These are phyloP conservation scores for Mercurialis annua DNA, from an alignment of 345 rosid species.

Conservation along the genomic window DNA sequence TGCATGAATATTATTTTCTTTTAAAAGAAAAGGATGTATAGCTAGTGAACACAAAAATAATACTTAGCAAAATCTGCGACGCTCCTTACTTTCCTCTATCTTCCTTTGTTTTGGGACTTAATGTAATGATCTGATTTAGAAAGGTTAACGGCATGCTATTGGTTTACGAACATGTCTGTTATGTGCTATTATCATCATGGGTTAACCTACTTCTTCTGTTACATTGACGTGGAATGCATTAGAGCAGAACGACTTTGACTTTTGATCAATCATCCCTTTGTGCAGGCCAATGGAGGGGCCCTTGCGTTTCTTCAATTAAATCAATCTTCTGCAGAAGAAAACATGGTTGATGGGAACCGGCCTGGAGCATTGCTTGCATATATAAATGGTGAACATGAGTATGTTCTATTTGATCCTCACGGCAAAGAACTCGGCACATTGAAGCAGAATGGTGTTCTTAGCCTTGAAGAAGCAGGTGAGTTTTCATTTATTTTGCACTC, in stretches of 20 bases:
- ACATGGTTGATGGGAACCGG: constrained; percentile 36
- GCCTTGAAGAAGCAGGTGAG: constrained; percentile 40
- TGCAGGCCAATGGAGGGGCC: constrained; percentile 75
- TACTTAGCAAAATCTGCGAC: background rate
- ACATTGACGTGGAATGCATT: background rate
- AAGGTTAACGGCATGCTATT: background rate
- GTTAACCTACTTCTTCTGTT: background rate
- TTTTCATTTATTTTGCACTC: background rate
- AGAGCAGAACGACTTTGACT: constrained; percentile 1
- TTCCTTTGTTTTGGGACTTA: background rate
- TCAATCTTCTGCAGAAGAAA: constrained; percentile 30
- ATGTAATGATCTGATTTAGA: background rate
- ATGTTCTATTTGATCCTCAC: constrained; percentile 68
- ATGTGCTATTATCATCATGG: background rate
- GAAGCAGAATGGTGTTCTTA: constrained; percentile 27
- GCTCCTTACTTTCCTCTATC: too few relatives aligned
- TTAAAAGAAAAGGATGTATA: too few relatives aligned
- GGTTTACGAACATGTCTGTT: background rate
- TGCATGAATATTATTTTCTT: background rate
- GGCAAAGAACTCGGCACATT: constrained; percentile 47
- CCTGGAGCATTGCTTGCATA: constrained; percentile 52
- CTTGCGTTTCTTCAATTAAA: constrained; percentile 52
- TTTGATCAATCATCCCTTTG: constrained; percentile 17
- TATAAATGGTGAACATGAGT: constrained; percentile 77
- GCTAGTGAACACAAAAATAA: background rate